A percentile compares a stretch with the other conserved stretches of the same genome.
Conservation (phyloP, 2,329 filamentous ascomycete species). For the Pyricularia pennisetigena region DNA sequence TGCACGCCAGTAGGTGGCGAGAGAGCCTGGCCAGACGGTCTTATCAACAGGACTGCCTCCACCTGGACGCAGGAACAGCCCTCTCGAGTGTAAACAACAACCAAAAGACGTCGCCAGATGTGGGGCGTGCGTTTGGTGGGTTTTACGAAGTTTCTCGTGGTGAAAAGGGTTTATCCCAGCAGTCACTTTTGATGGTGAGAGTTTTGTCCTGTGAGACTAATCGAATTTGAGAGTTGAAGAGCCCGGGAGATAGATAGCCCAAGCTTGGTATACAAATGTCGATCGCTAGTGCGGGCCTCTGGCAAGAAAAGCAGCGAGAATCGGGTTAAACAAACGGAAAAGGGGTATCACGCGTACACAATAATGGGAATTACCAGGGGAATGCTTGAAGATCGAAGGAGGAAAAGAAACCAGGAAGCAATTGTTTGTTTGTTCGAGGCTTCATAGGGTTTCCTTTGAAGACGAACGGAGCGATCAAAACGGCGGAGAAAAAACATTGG, state of each 20-base stretch:
- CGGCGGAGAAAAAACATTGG: neutral
- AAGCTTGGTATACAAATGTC: neutral
- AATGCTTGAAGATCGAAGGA: neutral
- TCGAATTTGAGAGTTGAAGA: neutral
- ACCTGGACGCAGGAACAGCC: neutral
- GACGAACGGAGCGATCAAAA: neutral
- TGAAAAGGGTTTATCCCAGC: slow-evolving; percentile 1
- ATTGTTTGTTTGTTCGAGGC: neutral
- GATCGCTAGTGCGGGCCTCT: neutral
- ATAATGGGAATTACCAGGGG: neutral
- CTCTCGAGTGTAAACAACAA: neutral
- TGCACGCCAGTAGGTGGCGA: neutral
- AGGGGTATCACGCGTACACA: slow-evolving; percentile 1
- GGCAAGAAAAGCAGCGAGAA: neutral
- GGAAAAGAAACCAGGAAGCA: neutral
- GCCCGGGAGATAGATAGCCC: neutral
- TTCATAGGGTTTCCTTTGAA: neutral
- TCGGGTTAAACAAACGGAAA: neutral
- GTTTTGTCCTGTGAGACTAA: neutral
- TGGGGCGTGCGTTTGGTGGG: neutral
- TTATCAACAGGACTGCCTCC: neutral
- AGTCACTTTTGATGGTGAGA: neutral
- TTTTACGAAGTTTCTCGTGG: neutral
- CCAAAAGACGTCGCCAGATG: slow-evolving; percentile 3
- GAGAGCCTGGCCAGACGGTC: neutral